Percentiles rank a stretch among this genome's conserved stretches.
Conservation (phyloP, 1,284 basidiomycete genomes). For the Ustilago tritici region DNA sequence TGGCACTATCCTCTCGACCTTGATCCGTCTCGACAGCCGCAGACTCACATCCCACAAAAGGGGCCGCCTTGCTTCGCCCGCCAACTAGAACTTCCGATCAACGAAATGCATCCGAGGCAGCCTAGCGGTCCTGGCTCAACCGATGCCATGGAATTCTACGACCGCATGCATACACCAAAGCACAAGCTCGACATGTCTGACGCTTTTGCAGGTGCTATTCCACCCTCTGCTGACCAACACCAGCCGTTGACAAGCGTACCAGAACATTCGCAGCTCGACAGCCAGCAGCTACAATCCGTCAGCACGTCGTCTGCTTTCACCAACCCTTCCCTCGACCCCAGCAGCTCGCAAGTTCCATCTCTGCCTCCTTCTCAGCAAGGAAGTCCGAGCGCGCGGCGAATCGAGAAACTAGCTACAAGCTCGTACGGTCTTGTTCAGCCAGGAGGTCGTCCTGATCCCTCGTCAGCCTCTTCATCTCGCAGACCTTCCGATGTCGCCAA, state of each 20-base stretch:
- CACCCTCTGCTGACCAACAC: conserved; percentile 27
- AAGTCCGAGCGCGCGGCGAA: conserved; percentile 21
- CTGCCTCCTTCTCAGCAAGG: conserved; percentile 5
- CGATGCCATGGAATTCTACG: conserved; percentile 59
- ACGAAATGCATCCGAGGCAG: conserved; percentile 44
- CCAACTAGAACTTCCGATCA: background rate
- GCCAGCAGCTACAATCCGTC: conserved; percentile 13
- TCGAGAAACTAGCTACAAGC: conserved; percentile 26
- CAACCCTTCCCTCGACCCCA: conserved; percentile 15
- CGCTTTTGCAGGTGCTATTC: conserved; percentile 18
- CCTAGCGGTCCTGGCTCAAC: conserved; percentile 54
- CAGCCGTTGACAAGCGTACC: conserved; percentile 53
- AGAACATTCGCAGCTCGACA: conserved; percentile 53
- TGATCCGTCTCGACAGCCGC: background rate
- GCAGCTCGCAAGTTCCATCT: conserved; percentile 17
- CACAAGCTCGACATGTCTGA: conserved; percentile 44
- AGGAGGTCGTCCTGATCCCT: conserved; percentile 32
- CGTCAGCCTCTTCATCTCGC: conserved; percentile 6
- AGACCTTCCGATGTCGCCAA: conserved; percentile 36
- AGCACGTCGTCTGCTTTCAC: conserved; percentile 11
- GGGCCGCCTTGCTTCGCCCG: background rate
- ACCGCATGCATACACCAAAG: conserved; percentile 53
- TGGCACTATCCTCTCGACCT: too few relatives aligned
- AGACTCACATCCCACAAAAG: background rate
- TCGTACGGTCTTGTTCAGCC: conserved; percentile 49